phyloP scores from a whole-genome alignment of 192 early-diverging fungal genomes.

The Umbelopsis ramanniana region DNA sequence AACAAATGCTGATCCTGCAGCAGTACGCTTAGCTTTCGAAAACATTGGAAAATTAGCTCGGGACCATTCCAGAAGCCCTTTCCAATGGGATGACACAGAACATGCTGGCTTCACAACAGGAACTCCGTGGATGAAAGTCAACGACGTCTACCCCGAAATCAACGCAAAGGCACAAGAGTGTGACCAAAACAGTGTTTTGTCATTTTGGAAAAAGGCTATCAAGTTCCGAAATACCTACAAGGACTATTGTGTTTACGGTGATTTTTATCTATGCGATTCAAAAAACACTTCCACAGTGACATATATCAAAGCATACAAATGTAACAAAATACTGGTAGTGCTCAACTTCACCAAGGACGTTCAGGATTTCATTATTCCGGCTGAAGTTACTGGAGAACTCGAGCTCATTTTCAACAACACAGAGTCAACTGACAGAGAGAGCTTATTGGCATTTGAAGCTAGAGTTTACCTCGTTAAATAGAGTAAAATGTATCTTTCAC shows the following conservation, averaged over 20 bases:
- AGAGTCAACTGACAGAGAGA: not conserved
- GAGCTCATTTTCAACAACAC: not conserved
- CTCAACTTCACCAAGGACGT: not conserved
- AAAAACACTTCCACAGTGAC: not conserved
- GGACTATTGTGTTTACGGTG: not conserved
- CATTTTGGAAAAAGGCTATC: not conserved
- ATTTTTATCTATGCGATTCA: not conserved
- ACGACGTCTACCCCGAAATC: not conserved
- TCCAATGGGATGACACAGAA: not conserved
- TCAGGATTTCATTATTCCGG: not conserved
- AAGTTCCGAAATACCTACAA: not conserved
- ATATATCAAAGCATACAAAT: not conserved
- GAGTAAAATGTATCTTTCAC: no score
- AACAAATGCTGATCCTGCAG: not conserved
- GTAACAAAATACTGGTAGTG: not conserved
- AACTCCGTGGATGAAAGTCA: constrained; percentile 3
- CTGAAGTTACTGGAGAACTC: not conserved
- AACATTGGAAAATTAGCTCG: not conserved
- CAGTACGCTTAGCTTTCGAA: not conserved
- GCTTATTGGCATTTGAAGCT: not conserved
- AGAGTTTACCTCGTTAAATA: not conserved
- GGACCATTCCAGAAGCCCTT: not conserved
- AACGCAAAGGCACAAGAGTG: not conserved
- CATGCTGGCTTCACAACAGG: not conserved
- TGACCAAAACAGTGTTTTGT: not conserved